A percentile compares a stretch with the other conserved stretches of the same genome.
Evolutionary conservation across 768 basidiomycete genomes (phyloP).

Genomic region (Trametes cinnabarina): DNA sequence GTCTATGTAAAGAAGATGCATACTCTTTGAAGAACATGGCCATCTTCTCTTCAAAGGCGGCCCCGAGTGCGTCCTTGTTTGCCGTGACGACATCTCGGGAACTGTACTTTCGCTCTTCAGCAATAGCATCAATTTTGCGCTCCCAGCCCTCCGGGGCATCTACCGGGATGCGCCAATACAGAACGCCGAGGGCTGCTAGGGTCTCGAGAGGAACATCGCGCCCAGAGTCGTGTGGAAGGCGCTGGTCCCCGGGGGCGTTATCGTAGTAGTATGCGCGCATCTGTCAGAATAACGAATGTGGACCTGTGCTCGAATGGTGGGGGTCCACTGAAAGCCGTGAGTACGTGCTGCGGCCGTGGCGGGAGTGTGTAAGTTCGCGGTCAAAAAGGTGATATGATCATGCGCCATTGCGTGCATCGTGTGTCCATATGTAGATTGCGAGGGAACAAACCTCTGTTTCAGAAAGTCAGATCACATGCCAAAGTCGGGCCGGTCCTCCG

Average conservation of each 20-base stretch:
- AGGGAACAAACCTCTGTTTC: no score
- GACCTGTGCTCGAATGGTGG: no score
- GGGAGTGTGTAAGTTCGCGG: no score
- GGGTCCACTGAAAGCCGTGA: no score
- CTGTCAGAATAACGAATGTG: no score
- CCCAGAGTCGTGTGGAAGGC: constrained; percentile 72
- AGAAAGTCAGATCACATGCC: no score
- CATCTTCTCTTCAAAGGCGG: constrained; percentile 78
- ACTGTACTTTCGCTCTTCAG: constrained; percentile 72
- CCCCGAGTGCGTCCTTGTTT: constrained; percentile 76
- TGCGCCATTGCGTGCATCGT: no score
- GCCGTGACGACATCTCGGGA: constrained; percentile 81
- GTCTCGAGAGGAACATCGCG: constrained; percentile 48
- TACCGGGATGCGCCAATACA: constrained; percentile 65
- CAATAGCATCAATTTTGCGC: constrained; percentile 56
- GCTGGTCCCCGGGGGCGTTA: constrained; percentile 76
- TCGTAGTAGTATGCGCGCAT: constrained; percentile 82
- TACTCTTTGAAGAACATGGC: constrained; percentile 84
- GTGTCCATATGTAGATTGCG: no score
- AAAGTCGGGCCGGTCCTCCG: no score
- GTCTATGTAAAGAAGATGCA: constrained; percentile 4
- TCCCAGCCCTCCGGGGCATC: constrained; percentile 47
- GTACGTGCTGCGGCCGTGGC: no score
- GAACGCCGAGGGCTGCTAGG: constrained; percentile 60
- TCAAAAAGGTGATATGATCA: no score